Conservation (phyloP, 768 basidiomycete genomes). For the Podaxis pistillaris region DNA sequence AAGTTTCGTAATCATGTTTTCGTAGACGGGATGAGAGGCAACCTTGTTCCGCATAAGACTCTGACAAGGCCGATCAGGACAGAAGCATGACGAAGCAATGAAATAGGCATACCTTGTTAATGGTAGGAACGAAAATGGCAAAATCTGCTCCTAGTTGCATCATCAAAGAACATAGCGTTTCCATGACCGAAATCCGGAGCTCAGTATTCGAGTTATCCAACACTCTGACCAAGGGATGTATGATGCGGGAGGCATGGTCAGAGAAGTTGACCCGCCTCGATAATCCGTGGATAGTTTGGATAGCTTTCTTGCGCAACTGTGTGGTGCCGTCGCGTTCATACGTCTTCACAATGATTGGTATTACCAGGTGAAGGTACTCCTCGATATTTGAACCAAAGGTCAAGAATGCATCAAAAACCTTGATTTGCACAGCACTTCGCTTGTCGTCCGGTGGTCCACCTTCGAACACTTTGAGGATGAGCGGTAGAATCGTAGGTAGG, state of each 20-base stretch:
- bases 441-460: slow-evolving; percentile 70
- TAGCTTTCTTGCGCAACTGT: slow-evolving; percentile 80
- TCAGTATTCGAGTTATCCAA: slow-evolving; percentile 75
- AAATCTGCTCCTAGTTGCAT: slow-evolving; percentile 95
- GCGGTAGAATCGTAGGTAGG: slow-evolving; percentile 84
- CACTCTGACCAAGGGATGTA: slow-evolving; percentile 91
- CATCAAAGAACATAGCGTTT: slow-evolving; percentile 88
- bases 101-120: slow-evolving; percentile 71
- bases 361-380: slow-evolving; percentile 95
- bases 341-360: slow-evolving; percentile 90
- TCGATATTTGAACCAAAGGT: slow-evolving; percentile 97
- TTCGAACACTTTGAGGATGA: slow-evolving; percentile 88
- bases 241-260: slow-evolving; percentile 95
- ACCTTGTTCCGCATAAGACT: slow-evolving; percentile 75
- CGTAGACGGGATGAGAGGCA: slow-evolving; percentile 75
- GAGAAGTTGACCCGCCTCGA: slow-evolving; percentile 95
- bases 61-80: slow-evolving; percentile 34
- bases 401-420: slow-evolving; percentile 91
- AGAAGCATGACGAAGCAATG: background rate
- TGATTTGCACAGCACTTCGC: slow-evolving; percentile 74
- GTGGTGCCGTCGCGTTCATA: slow-evolving; percentile 84
- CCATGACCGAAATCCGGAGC: slow-evolving; percentile 83
- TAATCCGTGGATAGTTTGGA: slow-evolving; percentile 87
- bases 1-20: slow-evolving; percentile 83
- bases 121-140: slow-evolving; percentile 95